A percentile compares a stretch with the other conserved stretches of the same genome.
phyloP scores from a whole-genome alignment of 352 stramenopile genomes.

The Pythium aquatile region DNA sequence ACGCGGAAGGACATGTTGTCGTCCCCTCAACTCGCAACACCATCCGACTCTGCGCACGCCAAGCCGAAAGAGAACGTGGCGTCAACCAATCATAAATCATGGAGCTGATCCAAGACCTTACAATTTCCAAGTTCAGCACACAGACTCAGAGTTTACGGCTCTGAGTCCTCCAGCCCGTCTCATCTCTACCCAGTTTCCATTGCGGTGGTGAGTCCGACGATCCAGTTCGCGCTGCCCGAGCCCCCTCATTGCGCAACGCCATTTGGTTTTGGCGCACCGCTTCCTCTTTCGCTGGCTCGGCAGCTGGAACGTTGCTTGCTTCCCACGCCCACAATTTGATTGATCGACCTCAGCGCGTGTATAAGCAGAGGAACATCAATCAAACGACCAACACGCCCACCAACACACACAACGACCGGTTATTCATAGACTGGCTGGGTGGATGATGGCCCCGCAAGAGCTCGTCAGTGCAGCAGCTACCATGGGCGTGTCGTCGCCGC shows the following conservation, averaged over 20 bases:
- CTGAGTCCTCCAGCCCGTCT: not conserved
- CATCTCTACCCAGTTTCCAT: not conserved
- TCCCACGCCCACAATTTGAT: not conserved
- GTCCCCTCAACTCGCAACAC: slow-evolving; percentile 19
- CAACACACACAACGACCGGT: not conserved
- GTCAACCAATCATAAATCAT: slow-evolving; percentile 19
- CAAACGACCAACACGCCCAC: not conserved
- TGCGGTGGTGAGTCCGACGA: not conserved
- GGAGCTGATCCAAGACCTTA: not conserved
- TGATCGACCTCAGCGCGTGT: not conserved
- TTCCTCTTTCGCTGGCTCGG: not conserved
- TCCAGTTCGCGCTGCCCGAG: slow-evolving; percentile 1
- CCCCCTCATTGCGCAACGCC: slow-evolving; percentile 25
- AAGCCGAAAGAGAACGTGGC: slow-evolving; percentile 15
- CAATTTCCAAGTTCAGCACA: not conserved
- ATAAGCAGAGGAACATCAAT: not conserved
- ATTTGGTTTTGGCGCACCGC: slow-evolving; percentile 21
- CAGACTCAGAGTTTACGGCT: not conserved
- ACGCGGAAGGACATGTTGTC: not conserved
- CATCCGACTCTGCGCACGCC: not conserved
- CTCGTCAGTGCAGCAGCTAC: not conserved
- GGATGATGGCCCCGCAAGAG: slow-evolving; percentile 21
- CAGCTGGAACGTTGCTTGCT: not conserved
- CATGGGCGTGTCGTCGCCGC: slow-evolving; percentile 8
- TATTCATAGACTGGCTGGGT: not conserved